A percentile compares a stretch with the other conserved stretches of the same genome.
Conservation (phyloP, 148 eudicot species). For the Fagopyrum esculentum region DNA sequence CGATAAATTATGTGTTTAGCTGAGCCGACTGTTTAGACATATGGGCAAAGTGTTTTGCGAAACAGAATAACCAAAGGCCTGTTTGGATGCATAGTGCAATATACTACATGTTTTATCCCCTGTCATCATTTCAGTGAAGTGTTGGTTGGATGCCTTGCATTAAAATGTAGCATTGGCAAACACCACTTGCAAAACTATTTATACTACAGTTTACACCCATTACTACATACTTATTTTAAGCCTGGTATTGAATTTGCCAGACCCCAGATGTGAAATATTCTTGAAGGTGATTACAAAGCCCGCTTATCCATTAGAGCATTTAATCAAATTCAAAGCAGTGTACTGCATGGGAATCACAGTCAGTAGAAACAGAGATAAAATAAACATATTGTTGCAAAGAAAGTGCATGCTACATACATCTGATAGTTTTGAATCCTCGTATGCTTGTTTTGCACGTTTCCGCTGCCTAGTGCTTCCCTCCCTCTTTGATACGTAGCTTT, state of each 20-base stretch:
- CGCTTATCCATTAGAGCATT: background rate
- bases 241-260: no score
- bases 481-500: conserved; percentile 42
- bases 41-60: background rate
- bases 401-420: conserved; percentile 29
- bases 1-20: background rate
- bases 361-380: background rate
- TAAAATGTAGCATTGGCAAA: no score
- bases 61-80: background rate
- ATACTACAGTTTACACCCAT: no score
- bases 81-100: no score
- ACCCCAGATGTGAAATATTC: background rate
- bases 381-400: background rate
- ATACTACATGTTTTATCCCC: no score
- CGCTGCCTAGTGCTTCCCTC: conserved; percentile 83
- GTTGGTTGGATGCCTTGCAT: no score
- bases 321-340: background rate
- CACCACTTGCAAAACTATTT: no score
- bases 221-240: no score
- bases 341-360: background rate
- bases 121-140: no score
- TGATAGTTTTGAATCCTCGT: conserved; percentile 39
- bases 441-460: conserved; percentile 55
- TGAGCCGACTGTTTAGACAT: background rate
- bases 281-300: background rate